Evolutionary conservation across 371 early-diverging fungal species (phyloP).

Genomic region (Lichtheimia hyalospora): DNA sequence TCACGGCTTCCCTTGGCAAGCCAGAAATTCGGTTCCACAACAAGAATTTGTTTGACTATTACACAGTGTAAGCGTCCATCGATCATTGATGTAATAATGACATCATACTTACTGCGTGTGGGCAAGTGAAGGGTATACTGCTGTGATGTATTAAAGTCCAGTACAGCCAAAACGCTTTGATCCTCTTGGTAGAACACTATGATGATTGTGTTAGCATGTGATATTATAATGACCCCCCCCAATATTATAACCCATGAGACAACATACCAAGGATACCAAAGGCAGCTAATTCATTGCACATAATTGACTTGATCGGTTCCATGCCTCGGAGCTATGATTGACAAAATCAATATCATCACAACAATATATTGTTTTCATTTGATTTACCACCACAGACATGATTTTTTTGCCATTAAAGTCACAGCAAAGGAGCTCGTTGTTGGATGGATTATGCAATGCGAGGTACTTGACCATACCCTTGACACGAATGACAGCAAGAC

Average conservation of each 20-base stretch:
- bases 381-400: conserved; percentile 49
- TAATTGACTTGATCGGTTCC: conserved; percentile 57
- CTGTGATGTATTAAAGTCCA: conserved; percentile 61
- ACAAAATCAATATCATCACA: not conserved
- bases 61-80: too few species aligned
- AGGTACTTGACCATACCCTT: conserved; percentile 46
- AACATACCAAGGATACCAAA: conserved; percentile 36
- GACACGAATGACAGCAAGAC: conserved; percentile 51
- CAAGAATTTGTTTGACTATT: conserved; percentile 45
- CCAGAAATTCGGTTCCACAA: conserved; percentile 57
- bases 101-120: conserved; percentile 22
- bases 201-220: not conserved
- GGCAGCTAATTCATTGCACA: conserved; percentile 50
- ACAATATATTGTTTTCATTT: not conserved
- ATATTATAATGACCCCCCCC: too few species aligned
- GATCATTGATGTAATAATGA: not conserved
- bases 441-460: conserved; percentile 69
- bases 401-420: conserved; percentile 60
- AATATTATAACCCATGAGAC: not conserved
- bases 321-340: conserved; percentile 38
- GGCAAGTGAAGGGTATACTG: conserved; percentile 56
- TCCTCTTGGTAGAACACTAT: conserved; percentile 68
- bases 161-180: conserved; percentile 50
- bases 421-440: conserved; percentile 64
- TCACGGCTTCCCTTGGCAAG: conserved; percentile 58